These are phyloP conservation scores for Gaeumannomyces sp. DNA, from an alignment of 2,329 filamentous ascomycete genomes.

Conservation along the genomic window DNA sequence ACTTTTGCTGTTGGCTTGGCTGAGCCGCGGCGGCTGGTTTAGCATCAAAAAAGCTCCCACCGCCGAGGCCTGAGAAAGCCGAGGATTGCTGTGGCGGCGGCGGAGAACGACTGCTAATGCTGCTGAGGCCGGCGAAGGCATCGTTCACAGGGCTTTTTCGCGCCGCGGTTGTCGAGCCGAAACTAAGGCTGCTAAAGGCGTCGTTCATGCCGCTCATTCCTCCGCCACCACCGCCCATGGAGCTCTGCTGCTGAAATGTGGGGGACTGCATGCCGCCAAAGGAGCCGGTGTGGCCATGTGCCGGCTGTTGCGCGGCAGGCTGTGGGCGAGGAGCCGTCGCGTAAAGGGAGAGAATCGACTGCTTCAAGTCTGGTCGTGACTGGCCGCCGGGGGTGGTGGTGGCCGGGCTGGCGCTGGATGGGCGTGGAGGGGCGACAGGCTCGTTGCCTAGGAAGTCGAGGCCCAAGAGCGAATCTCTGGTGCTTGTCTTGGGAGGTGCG, in stretches of 20 bases:
- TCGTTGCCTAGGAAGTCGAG: slow-evolving; percentile 83
- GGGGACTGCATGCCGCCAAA: slow-evolving; percentile 55
- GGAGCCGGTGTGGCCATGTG: slow-evolving; percentile 54
- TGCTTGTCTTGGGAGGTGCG: slow-evolving; percentile 62
- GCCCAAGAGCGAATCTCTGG: slow-evolving; percentile 85
- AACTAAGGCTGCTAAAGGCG: slow-evolving; percentile 59
- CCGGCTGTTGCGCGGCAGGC: slow-evolving; percentile 41
- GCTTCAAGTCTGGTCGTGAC: slow-evolving; percentile 88
- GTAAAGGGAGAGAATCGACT: slow-evolving; percentile 94
- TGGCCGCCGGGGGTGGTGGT: slow-evolving; percentile 45
- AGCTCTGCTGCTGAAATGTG: slow-evolving; percentile 23
- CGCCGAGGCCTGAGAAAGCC: slow-evolving; percentile 51
- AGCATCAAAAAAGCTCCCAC: slow-evolving; percentile 78
- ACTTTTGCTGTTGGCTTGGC: slow-evolving; percentile 39
- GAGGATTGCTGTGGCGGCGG: slow-evolving; percentile 24
- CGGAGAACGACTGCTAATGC: slow-evolving; percentile 23
- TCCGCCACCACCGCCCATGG: slow-evolving; percentile 16
- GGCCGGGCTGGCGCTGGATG: slow-evolving; percentile 72
- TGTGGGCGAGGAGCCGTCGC: slow-evolving; percentile 77
- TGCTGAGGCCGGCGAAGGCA: slow-evolving; percentile 26
- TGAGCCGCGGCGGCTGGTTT: slow-evolving; percentile 51
- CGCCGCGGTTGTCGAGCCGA: slow-evolving; percentile 31
- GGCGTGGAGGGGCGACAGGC: slow-evolving; percentile 64
- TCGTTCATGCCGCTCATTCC: slow-evolving; percentile 65
- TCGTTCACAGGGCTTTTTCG: slow-evolving; percentile 26